These are phyloP conservation scores for Populus hybrid DNA, from an alignment of 441 rosid species.

Conservation along the genomic window DNA sequence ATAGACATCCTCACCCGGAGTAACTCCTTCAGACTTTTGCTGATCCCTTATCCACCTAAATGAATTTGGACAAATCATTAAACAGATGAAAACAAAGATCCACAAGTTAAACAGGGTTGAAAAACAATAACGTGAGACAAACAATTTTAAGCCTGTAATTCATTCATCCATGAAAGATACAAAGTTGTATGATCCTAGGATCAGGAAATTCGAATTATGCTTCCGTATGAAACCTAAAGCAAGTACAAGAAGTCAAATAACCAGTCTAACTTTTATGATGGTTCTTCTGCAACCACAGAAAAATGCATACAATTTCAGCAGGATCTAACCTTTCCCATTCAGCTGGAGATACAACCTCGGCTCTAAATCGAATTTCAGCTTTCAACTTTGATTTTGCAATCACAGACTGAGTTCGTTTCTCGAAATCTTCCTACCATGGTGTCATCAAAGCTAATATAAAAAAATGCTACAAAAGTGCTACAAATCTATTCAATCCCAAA, in stretches of 20 bases:
- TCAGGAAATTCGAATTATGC: neutral
- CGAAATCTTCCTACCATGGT: slow-evolving; percentile 74
- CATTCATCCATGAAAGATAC: neutral
- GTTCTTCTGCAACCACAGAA: neutral
- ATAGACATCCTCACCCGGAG: slow-evolving; percentile 83
- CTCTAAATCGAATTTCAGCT: slow-evolving; percentile 78
- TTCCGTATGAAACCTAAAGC: neutral
- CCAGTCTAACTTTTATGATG: neutral
- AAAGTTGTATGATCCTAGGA: neutral
- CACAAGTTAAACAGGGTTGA: slow-evolving; percentile 6
- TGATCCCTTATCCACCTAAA: slow-evolving; percentile 93
- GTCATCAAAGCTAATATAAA: slow-evolving; percentile 22
- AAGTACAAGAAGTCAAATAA: neutral
- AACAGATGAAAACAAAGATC: neutral
- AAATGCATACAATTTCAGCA: slow-evolving; percentile 13
- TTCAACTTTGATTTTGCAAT: slow-evolving; percentile 81
- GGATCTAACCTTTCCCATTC: slow-evolving; percentile 91
- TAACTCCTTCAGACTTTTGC: slow-evolving; percentile 83
- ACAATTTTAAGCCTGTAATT: neutral
- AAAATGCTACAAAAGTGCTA: slow-evolving; percentile 2
- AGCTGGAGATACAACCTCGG: slow-evolving; percentile 64
- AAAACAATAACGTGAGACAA: neutral
- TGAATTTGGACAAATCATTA: slow-evolving; percentile 15
- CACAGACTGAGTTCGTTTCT: slow-evolving; percentile 73
- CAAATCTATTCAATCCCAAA: neutral